Evolutionary conservation across 140 eudicot genomes (phyloP).

Genomic region (Erigeron philadelphicus): DNA sequence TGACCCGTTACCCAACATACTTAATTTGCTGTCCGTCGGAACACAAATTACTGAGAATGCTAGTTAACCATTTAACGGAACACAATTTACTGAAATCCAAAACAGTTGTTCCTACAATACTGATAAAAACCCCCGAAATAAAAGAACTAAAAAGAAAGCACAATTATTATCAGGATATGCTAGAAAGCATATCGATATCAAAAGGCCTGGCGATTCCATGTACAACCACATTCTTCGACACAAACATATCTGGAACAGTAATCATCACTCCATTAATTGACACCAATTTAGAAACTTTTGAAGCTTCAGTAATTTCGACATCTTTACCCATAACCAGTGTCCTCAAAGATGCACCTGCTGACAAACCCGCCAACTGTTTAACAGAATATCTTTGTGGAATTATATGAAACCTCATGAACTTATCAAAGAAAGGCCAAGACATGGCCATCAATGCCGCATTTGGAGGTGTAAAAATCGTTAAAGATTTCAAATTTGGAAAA

Average conservation of each 20-base stretch:
- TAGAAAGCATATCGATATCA: slow-evolving; percentile 36
- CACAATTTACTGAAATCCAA: background rate
- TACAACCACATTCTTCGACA: slow-evolving; percentile 33
- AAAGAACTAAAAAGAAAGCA: background rate
- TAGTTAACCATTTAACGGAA: background rate
- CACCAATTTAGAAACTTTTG: slow-evolving; percentile 24
- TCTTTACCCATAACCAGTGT: slow-evolving; percentile 37
- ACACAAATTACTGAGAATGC: background rate
- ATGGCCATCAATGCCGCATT: slow-evolving; percentile 36
- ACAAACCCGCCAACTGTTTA: slow-evolving; percentile 39
- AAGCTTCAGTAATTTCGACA: slow-evolving; percentile 32
- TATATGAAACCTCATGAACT: slow-evolving; percentile 55
- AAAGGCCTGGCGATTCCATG: slow-evolving; percentile 60
- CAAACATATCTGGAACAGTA: slow-evolving; percentile 40
- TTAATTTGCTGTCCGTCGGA: no score
- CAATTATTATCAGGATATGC: slow-evolving; percentile 20
- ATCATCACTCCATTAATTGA: slow-evolving; percentile 51
- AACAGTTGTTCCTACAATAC: background rate
- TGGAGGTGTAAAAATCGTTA: slow-evolving; percentile 53
- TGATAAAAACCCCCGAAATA: background rate
- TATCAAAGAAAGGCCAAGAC: slow-evolving; percentile 46
- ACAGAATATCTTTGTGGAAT: slow-evolving; percentile 34
- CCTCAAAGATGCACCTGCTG: slow-evolving; percentile 29
- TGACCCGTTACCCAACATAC: background rate
- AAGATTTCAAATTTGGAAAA: slow-evolving; percentile 34